phyloP scores from a whole-genome alignment of 2,329 filamentous ascomycete species.

The Hypocrella siamensis region DNA sequence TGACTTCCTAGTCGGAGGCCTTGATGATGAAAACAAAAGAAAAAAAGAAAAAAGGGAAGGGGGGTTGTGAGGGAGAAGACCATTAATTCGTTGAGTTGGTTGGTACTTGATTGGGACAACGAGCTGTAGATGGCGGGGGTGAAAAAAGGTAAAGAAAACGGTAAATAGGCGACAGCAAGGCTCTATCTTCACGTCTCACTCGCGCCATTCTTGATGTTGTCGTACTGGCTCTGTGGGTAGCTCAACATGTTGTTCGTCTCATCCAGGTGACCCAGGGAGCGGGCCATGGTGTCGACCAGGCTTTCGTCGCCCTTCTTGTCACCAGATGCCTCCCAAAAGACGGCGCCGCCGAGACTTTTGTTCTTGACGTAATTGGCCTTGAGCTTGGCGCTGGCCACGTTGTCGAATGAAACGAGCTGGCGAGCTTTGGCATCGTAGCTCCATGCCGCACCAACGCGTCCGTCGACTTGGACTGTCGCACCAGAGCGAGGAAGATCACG shows the following conservation, averaged over 20 bases:
- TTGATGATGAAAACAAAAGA: no score
- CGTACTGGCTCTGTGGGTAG: conserved; percentile 41
- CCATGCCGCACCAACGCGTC: conserved; percentile 47
- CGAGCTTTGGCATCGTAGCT: conserved; percentile 44
- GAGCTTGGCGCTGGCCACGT: conserved; percentile 33
- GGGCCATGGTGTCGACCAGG: conserved; percentile 38
- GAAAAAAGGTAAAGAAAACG: no score
- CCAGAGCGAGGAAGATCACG: conserved; percentile 50
- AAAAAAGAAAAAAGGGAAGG: no score
- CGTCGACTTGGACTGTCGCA: conserved; percentile 40
- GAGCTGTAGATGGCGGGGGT: no score
- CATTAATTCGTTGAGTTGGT: no score
- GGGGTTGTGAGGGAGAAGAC: no score
- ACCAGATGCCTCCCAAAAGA: conserved; percentile 74
- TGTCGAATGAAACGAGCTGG: conserved; percentile 59
- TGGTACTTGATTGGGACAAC: no score
- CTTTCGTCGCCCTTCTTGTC: conserved; percentile 39
- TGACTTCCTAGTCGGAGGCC: no score
- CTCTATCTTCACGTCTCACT: no score
- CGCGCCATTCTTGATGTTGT: conserved; percentile 33
- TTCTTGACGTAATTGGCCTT: conserved; percentile 51
- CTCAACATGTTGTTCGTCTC: conserved; percentile 31
- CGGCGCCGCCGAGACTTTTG: conserved; percentile 52
- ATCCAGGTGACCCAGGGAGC: conserved; percentile 32
- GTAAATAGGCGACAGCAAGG: no score